Base-by-base conservation (phyloP, 2,329 filamentous ascomycete genomes). In the Ophioceras dolichostomum region DNA sequence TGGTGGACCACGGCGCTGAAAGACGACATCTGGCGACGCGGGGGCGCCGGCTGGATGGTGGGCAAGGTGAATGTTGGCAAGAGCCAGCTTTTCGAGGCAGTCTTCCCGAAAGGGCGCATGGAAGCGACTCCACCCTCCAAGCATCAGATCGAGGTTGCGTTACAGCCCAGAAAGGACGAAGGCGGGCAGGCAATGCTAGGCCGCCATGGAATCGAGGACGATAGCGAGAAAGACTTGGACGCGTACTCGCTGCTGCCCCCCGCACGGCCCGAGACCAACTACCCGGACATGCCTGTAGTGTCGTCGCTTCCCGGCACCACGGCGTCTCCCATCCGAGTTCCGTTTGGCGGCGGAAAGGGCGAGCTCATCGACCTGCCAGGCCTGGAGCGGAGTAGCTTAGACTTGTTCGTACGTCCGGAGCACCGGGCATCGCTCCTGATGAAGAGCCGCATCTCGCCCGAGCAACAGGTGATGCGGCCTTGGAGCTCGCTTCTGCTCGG, bases 11-110 rank as follows among this genome's bases (percentile, higher is more conserved):
- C 73, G 46, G 67, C 82, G 35, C 62, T 98, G 39, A 94, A 85
- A 56, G 79, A 94, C 47, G 80, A 88, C 34, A 87, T 98, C 33
- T 88, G 78, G 70, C 62, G 77, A 31, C 74, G 84, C 34, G 87
- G 86, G 4, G 89, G 89, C 4, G 91, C 79, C 13, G 80, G 83
- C 13, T 98, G 91, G 89, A 79, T 98, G 67, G 83, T 98, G 3
- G 91, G 91, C n/a, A 96, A 94, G 58, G 86, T 87, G 44, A 98
- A 98, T 52, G 93, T 96, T 3, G 93, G 91, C 18, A 98, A 98
- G 60, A 96, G 89, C 49, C 81, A 82, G 51, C 70, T 98, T 2
- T 94, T 96, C 42, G 79, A 91, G 47, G 73, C 78, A 4, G 76
- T 95, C 7, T 94, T 88, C 50, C 89, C 93, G 4, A 89, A 83